These are phyloP conservation scores for Blastobotrys illinoisensis DNA, from an alignment of 1,139 yeast genomes.

Conservation along the genomic window DNA sequence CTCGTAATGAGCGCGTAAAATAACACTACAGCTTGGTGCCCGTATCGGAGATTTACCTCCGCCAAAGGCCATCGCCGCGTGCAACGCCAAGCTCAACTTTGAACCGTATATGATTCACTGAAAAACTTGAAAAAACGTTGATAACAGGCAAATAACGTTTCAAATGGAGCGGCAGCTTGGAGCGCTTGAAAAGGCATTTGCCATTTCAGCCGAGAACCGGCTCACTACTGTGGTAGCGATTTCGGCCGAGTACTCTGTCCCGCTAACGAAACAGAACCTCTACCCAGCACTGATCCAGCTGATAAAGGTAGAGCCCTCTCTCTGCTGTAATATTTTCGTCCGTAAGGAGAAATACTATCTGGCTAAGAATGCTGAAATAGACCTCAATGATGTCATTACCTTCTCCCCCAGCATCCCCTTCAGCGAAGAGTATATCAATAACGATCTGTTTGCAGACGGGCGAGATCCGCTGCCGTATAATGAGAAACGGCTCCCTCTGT, in stretches of 20 bases:
- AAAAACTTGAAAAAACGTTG: too few relatives aligned
- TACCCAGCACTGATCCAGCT: neutral
- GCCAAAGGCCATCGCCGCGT: too few relatives aligned
- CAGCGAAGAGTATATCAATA: constrained; percentile 3
- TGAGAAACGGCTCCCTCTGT: constrained; percentile 15
- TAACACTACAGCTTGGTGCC: too few relatives aligned
- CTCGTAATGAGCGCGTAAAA: too few relatives aligned
- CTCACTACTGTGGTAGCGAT: constrained; percentile 1
- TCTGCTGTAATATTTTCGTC: constrained; percentile 1
- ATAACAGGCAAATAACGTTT: too few relatives aligned
- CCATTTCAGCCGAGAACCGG: neutral
- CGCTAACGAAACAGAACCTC: neutral
- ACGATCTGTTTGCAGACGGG: neutral
- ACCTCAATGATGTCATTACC: neutral
- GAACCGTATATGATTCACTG: too few relatives aligned
- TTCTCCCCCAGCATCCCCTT: neutral
- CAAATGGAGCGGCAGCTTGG: neutral
- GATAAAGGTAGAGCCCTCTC: constrained; percentile 1
- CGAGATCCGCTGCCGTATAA: neutral
- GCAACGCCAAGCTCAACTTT: too few relatives aligned
- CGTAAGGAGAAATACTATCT: neutral
- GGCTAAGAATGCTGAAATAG: neutral
- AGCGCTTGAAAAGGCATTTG: neutral
- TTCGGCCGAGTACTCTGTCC: neutral
- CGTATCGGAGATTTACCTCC: too few relatives aligned